Conservation (phyloP, 2,329 filamentous ascomycete species). For the Stagonosporopsis tanaceti region DNA sequence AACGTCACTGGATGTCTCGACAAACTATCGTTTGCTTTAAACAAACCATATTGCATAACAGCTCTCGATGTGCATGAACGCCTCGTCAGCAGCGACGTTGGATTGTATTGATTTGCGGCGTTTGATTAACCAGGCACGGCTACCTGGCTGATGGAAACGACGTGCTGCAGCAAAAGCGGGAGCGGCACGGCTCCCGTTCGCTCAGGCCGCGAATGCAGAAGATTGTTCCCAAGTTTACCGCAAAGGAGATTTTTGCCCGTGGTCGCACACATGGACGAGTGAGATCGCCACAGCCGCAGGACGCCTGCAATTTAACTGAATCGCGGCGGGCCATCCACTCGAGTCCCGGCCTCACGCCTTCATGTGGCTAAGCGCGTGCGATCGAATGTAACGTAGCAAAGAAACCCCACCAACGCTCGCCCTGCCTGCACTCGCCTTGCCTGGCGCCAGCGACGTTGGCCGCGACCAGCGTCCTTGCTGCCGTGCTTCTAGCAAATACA, state of each 20-base stretch:
- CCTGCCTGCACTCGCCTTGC: slow-evolving; percentile 33
- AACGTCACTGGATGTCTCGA: slow-evolving; percentile 7
- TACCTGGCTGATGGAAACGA: slow-evolving; percentile 18
- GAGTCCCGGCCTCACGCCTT: slow-evolving; percentile 20
- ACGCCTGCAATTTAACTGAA: slow-evolving; percentile 31
- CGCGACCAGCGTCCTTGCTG: slow-evolving; percentile 27
- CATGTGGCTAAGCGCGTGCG: slow-evolving; percentile 22
- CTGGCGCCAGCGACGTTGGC: slow-evolving; percentile 30
- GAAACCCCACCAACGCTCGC: slow-evolving; percentile 38
- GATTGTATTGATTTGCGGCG: slow-evolving; percentile 9
- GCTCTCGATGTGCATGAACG: neutral
- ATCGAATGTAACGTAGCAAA: slow-evolving; percentile 24
- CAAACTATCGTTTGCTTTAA: neutral
- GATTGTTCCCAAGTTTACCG: slow-evolving; percentile 11
- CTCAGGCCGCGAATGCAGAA: slow-evolving; percentile 14
- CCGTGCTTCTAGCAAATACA: slow-evolving; percentile 50
- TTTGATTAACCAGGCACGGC: slow-evolving; percentile 15
- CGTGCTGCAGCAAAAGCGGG: slow-evolving; percentile 13
- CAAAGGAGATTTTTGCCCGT: slow-evolving; percentile 8
- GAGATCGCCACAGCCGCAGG: slow-evolving; percentile 24
- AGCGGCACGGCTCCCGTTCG: slow-evolving; percentile 12
- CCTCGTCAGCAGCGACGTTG: slow-evolving; percentile 11
- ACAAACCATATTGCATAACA: neutral
- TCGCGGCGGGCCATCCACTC: slow-evolving; percentile 20
- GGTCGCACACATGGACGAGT: slow-evolving; percentile 19